Evolutionary conservation across 495 filamentous ascomycete genomes (phyloP), one percentile per base, ranked within the genome.

Genomic region (Aspergillus bertholletiae): DNA sequence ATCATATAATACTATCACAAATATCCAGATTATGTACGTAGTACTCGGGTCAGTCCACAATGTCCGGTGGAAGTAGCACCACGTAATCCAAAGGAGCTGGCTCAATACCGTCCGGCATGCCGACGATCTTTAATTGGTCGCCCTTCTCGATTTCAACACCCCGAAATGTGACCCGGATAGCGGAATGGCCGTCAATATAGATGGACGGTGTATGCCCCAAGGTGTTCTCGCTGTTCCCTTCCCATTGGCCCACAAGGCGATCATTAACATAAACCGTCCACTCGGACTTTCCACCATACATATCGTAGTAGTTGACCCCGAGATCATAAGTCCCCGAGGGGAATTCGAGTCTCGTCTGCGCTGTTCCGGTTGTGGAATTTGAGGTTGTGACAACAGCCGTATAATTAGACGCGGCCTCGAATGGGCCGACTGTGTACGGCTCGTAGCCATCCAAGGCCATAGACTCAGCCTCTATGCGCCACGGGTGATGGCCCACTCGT

Each of bases 51-150:
- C 71, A 87, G 66, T 88, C 84, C n/a, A 86, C 67, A 51, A 82
- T 62, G 0, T 83, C 84, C 13, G 68, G 54, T 0, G 86, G 85
- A 43, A 88, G 60, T 39, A 89, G 59, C 18, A 78, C 72, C 44
- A 89, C 68, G 70, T 88, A 89, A 67, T 89, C 86, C 61, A 89
- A 43, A 39, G 84, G 81, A 39, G 85, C 86, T 21, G 70, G 71
- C 71, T 88, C 85, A 34, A 70, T 65, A 0, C 84, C 84, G 67
- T 87, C 71, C 8, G 84, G 77, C 37, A 43, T 66, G 0, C 84
- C 81, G 11, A 83, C 74, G 63, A 88, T 80, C 62, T 79, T 85
- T 57, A 88, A 54, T 48, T 69, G 62, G 66, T 84, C 80, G 1
- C 84, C 83, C 61, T 76, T 75, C 21, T 61, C 61, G 13, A 87